Evolutionary conservation across 73 alveolate genomes (phyloP), one percentile per base, ranked within the genome.

Genomic region (Paramecium octaurelia): DNA sequence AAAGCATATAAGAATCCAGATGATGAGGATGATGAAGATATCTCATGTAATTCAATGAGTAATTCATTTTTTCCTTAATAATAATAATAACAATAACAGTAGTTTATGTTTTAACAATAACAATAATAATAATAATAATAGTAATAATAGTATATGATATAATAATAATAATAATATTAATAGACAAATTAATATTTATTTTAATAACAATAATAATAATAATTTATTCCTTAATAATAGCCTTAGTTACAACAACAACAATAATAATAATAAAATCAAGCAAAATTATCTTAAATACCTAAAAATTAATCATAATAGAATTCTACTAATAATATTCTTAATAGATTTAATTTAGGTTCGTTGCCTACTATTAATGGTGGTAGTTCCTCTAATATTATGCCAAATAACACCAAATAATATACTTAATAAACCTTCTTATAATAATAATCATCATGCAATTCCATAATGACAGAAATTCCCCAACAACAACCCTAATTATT

Each of bases 11-110:
- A 20, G 40, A 75, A 75, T 36, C 88, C 88, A 36, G 88, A 75
- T 75, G 58, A 35, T 38, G 88, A 75, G 2, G 88, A 75, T 75
- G 88, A 75, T 75, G 88, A 75, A 64, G 42, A 64, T 64, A 27
- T 34, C 2, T 27, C 42, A 27, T 31, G 84, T 64, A 64, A 64
- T 64, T 64, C 84, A 0, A 64, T 34, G 50, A 64, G 84, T 7
- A 27, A 64, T 27, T 27, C 84, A 6, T 27, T 27, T 11, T 64
- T 64, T 27, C 84, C 84, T 64, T 64, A 64, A 64, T 64, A 64
- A 64, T 58, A 58, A 58, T 58, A 27, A 23, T 58, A 58, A n/a
- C 23, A 58, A 58, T 58, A 23, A 21, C 46, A 64, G 84, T 64
- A 64, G 31, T 64, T 34, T 64, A 64, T 64, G 42, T 64, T 27